phyloP scores from a whole-genome alignment of 139 green algal species.

The Penium margaritaceum region DNA sequence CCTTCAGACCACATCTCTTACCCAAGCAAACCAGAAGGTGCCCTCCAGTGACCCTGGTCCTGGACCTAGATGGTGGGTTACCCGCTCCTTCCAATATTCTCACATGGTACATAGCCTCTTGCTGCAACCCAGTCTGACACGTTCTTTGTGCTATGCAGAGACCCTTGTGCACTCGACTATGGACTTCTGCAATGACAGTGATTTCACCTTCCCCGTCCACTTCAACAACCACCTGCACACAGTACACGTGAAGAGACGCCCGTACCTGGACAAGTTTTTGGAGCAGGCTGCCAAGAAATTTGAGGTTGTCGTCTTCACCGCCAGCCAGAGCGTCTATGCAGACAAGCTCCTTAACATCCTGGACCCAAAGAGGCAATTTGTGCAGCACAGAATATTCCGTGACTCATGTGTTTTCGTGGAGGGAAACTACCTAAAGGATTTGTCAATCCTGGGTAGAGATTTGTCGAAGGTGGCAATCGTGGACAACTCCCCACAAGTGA shows the following conservation, averaged over 20 bases:
- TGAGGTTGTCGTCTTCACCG: slow-evolving; percentile 80
- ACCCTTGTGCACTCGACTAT: slow-evolving; percentile 44
- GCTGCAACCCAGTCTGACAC: background rate
- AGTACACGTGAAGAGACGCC: slow-evolving; percentile 61
- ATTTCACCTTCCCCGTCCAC: slow-evolving; percentile 70
- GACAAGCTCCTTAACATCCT: slow-evolving; percentile 74
- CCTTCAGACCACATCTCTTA: slow-evolving; percentile 33
- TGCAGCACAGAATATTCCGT: slow-evolving; percentile 83
- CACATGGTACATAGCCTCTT: background rate
- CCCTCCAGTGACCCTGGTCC: slow-evolving; percentile 48
- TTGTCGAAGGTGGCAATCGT: slow-evolving; percentile 78
- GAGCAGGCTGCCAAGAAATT: slow-evolving; percentile 60
- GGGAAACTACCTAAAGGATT: slow-evolving; percentile 82
- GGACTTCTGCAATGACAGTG: slow-evolving; percentile 36
- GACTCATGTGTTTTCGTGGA: slow-evolving; percentile 85
- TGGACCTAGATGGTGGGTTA: slow-evolving; percentile 56
- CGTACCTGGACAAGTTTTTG: slow-evolving; percentile 67
- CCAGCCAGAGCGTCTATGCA: slow-evolving; percentile 64
- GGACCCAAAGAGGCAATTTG: slow-evolving; percentile 61
- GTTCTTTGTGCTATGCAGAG: slow-evolving; percentile 21
- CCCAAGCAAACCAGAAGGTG: slow-evolving; percentile 32
- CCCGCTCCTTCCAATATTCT: background rate
- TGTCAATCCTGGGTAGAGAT: slow-evolving; percentile 77
- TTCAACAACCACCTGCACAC: slow-evolving; percentile 61
- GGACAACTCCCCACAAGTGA: slow-evolving; percentile 80